Base-by-base conservation (phyloP, 2,329 filamentous ascomycete species). In the Arthrobotrys entomopaga region DNA sequence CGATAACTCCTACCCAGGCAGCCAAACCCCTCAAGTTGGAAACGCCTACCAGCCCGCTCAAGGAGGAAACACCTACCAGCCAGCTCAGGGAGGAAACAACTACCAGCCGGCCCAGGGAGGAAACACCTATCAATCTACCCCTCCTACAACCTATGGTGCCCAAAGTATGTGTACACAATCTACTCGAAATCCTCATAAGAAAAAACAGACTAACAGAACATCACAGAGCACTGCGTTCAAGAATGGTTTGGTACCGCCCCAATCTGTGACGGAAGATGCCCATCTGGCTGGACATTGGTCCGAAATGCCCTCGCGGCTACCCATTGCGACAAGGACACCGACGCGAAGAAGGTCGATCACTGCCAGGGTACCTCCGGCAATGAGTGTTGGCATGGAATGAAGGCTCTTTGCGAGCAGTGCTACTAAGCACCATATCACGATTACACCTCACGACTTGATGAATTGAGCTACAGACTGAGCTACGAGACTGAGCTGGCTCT, bases 221-320 rank as follows among this genome's bases (percentile, higher is more conserved):
- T 16, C 29, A 65, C 49, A 73, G 69, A 57, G 20, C 69, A 65
- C 49, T 75, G 65, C 58, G 69, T 69, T 11, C 71, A 75, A 48
- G 59, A 69, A 50, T 75, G 71, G 71, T 75, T 75, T 50, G 71
- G 71, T 16, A 75, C 71, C 16, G 71, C 71, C n/a, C 71, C 71
- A n/a, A 5, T 64, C 16, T 75, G 71, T 58, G 29, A 38, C 34
- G 71, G 71, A 16, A 15, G 46, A 56, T 75, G 71, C 52, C 71
- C 64, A 16, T n/a, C 56, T 10, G 71, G 65, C n/a, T 75, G 71
- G 71, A 20, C 38, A 29, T 52, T 65, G 29, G 59, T 66, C 49
- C 49, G 57, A 11, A 61, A 53, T 4, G 34, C 54, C 43, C 54
- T 40, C 2, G 5, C 26, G 7, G 61, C 69, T n/a, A 49, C 48